phyloP scores from a whole-genome alignment of 164 flowering plant species.

The Umbellularia californica region DNA sequence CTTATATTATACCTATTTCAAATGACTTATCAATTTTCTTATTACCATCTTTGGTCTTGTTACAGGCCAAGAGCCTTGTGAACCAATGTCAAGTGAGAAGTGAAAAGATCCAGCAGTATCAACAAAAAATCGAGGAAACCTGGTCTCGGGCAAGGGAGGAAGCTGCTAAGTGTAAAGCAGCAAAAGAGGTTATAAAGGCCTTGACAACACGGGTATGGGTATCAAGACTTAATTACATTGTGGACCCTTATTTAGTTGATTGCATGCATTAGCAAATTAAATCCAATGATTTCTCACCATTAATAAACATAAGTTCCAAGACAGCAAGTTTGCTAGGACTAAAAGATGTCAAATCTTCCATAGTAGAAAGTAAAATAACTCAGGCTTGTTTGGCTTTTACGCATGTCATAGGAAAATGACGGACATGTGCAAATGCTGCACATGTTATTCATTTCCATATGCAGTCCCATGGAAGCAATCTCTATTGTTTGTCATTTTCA shows the following conservation, averaged over 20 bases:
- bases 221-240: background rate
- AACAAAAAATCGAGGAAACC: slow-evolving; percentile 39
- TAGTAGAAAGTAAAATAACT: too few relatives aligned
- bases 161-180: slow-evolving; percentile 62
- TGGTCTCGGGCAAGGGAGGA: slow-evolving; percentile 61
- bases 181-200: slow-evolving; percentile 61
- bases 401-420: too few relatives aligned
- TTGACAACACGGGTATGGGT: slow-evolving; percentile 42
- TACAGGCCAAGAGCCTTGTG: slow-evolving; percentile 42
- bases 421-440: too few relatives aligned
- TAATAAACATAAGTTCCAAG: too few relatives aligned
- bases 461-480: too few relatives aligned
- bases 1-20: background rate
- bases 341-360: too few relatives aligned
- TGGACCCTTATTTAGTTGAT: background rate
- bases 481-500: too few relatives aligned
- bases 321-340: too few relatives aligned
- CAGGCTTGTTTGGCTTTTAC: too few relatives aligned
- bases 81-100: slow-evolving; percentile 34
- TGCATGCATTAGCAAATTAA: background rate
- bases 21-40: slow-evolving; percentile 5
- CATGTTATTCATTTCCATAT: too few relatives aligned
- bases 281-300: background rate
- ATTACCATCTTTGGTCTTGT: background rate
- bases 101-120: slow-evolving; percentile 45